Conservation (phyloP, 352 stramenopile genomes). For the Phytophthora pini region DNA sequence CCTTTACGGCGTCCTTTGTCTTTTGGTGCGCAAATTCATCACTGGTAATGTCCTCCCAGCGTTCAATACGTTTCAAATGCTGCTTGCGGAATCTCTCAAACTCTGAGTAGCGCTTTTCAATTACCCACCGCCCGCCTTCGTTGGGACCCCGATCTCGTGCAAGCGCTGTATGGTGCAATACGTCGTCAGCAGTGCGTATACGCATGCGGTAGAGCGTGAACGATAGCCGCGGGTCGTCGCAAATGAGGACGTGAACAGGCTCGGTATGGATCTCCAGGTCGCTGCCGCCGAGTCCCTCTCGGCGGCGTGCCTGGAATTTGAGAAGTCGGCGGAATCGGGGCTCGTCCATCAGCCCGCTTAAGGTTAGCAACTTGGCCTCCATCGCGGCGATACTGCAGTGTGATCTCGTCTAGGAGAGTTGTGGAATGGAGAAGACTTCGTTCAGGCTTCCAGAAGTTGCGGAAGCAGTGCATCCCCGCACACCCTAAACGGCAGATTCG, state of each 20-base stretch:
- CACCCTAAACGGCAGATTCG: constrained; percentile 11
- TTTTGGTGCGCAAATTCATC: constrained; percentile 30
- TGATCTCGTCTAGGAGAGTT: constrained; percentile 6
- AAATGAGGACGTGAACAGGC: constrained; percentile 24
- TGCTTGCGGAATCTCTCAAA: constrained; percentile 51
- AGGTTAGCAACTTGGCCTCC: constrained; percentile 35
- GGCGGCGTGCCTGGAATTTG: constrained; percentile 65
- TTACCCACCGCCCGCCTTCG: constrained; percentile 44
- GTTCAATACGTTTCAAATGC: constrained; percentile 46
- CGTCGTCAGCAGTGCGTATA: constrained; percentile 47
- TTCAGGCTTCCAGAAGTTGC: constrained; percentile 1
- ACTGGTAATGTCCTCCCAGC: constrained; percentile 38
- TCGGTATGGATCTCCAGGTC: constrained; percentile 56
- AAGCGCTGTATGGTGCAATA: constrained; percentile 23
- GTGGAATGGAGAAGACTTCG: constrained; percentile 5
- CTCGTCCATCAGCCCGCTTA: constrained; percentile 44
- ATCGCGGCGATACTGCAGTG: constrained; percentile 9
- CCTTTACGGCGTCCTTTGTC: constrained; percentile 1
- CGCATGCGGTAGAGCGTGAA: constrained; percentile 69
- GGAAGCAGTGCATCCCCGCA: constrained; percentile 1
- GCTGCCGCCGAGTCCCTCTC: constrained; percentile 42
- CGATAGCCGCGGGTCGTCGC: constrained; percentile 31
- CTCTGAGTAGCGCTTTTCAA: constrained; percentile 69
- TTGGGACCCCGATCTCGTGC: constrained; percentile 20
- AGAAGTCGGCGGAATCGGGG: constrained; percentile 51